Evolutionary conservation across 2,329 filamentous ascomycete species (phyloP).

Genomic region (Fusarium virguliforme): DNA sequence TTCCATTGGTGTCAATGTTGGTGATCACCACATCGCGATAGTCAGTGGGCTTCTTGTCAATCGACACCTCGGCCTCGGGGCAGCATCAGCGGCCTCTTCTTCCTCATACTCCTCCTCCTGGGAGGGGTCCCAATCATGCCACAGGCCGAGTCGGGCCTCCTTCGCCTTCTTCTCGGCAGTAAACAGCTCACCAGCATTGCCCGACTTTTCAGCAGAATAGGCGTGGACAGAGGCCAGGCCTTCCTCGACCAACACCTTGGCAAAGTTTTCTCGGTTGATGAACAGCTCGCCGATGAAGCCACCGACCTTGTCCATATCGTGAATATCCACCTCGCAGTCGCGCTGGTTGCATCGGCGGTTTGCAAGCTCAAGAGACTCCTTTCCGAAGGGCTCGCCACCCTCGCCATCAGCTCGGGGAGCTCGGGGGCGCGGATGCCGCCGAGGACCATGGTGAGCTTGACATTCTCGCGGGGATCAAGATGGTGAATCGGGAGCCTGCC

Average conservation of each 20-base stretch:
- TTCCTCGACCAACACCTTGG: constrained; percentile 93
- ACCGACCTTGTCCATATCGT: constrained; percentile 95
- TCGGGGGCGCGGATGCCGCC: constrained; percentile 90
- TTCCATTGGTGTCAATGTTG: constrained; percentile 86
- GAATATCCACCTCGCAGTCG: constrained; percentile 95
- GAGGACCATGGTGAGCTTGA: constrained; percentile 95
- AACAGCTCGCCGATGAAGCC: constrained; percentile 97
- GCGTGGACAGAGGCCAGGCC: constrained; percentile 92
- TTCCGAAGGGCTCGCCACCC: constrained; percentile 93
- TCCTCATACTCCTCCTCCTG: constrained; percentile 79
- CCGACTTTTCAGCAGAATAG: constrained; percentile 96
- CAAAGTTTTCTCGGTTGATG: constrained; percentile 95
- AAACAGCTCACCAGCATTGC: constrained; percentile 88
- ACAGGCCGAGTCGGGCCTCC: constrained; percentile 88
- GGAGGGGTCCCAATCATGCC: constrained; percentile 95
- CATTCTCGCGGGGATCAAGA: constrained; percentile 91
- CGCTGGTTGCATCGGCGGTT: constrained; percentile 91
- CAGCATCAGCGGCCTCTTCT: constrained; percentile 67
- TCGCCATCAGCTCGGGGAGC: constrained; percentile 83
- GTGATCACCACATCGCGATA: constrained; percentile 96
- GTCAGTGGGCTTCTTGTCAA: constrained; percentile 80
- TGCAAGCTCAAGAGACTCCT: constrained; percentile 94
- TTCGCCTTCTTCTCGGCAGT: constrained; percentile 92
- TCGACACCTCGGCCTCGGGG: constrained; percentile 66
- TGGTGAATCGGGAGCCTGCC: constrained; percentile 93